Conservation (phyloP, 192 early-diverging fungal genomes). For the Gonapodya prolifera region DNA sequence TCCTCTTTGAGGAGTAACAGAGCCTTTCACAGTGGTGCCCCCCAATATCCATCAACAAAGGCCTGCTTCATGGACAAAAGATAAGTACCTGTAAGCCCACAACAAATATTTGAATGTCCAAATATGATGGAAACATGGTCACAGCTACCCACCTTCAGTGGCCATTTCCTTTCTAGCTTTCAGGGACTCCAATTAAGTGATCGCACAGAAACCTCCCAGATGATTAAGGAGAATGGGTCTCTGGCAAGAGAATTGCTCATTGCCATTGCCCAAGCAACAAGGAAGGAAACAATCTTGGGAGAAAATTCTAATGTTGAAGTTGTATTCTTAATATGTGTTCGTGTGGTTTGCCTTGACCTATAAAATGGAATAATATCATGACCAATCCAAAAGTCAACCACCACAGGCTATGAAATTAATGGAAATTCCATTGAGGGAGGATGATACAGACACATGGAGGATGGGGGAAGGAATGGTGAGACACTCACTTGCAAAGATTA, state of each 20-base stretch:
- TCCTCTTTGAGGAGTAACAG: conserved; percentile 19
- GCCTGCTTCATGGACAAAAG: background rate
- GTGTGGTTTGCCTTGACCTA: no score
- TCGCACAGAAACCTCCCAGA: background rate
- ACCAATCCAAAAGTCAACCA: no score
- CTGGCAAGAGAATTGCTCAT: background rate
- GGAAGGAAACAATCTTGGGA: no score
- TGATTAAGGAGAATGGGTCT: background rate
- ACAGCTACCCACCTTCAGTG: background rate
- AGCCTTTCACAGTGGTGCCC: conserved; percentile 13
- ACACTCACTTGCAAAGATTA: no score
- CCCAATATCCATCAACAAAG: conserved; percentile 1
- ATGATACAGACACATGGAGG: no score
- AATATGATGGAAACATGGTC: background rate
- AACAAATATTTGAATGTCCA: background rate
- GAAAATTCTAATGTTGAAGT: no score
- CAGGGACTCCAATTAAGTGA: background rate
- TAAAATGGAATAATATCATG: no score
- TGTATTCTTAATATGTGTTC: no score
- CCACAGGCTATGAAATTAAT: no score
- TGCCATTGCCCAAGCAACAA: background rate
- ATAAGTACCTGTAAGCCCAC: background rate
- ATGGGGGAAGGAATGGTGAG: no score
- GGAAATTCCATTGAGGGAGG: no score
- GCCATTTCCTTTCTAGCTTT: background rate